phyloP scores from a whole-genome alignment of 495 filamentous ascomycete genomes.

The Aspergillus bertholletiae region DNA sequence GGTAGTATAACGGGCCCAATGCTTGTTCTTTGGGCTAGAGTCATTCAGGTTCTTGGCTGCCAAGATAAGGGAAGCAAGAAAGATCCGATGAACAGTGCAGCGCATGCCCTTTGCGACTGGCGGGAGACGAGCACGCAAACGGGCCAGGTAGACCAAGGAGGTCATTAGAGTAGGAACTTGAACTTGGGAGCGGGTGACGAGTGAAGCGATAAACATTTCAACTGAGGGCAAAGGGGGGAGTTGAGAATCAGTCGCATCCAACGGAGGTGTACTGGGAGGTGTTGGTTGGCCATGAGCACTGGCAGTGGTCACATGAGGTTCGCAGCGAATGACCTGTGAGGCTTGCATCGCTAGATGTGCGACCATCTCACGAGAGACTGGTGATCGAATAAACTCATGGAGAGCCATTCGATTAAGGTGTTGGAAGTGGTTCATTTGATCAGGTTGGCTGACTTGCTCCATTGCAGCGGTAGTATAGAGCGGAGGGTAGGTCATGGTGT shows the following conservation, averaged over 20 bases:
- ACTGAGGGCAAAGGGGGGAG: conserved; percentile 66
- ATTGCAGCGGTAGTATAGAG: conserved; percentile 14
- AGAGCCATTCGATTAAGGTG: conserved; percentile 75
- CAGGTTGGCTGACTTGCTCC: conserved; percentile 34
- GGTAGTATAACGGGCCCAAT: conserved; percentile 89
- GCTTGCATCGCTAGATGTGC: conserved; percentile 79
- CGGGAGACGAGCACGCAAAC: conserved; percentile 78
- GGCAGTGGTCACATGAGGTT: conserved; percentile 47
- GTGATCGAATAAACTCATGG: conserved; percentile 80
- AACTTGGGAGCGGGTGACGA: conserved; percentile 90
- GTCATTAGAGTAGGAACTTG: conserved; percentile 97
- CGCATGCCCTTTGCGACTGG: conserved; percentile 95
- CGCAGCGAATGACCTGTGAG: conserved; percentile 86
- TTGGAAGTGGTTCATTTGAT: background rate
- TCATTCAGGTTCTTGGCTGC: conserved; percentile 80
- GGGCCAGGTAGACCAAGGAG: conserved; percentile 84
- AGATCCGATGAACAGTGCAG: conserved; percentile 91
- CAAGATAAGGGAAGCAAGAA: conserved; percentile 75
- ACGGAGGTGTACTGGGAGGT: conserved; percentile 63
- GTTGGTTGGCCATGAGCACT: conserved; percentile 56
- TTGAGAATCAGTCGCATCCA: conserved; percentile 38
- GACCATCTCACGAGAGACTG: conserved; percentile 83
- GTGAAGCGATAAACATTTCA: conserved; percentile 83
- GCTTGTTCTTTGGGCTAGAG: conserved; percentile 99
- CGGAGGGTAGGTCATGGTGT: background rate